phyloP scores from a whole-genome alignment of 345 rosid species.

The Syzygium jambos region DNA sequence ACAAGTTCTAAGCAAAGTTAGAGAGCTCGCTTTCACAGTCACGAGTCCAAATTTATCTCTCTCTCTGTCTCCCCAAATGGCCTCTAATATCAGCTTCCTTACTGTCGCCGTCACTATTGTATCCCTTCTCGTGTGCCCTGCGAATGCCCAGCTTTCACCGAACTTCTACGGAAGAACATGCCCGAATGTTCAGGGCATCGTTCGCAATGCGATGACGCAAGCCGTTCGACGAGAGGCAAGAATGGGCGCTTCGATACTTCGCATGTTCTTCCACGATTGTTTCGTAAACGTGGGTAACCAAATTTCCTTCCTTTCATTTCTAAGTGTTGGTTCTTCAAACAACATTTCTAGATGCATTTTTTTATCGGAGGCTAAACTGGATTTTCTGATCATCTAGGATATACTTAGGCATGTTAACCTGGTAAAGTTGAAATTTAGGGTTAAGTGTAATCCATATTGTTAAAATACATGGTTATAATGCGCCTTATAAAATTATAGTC shows the following conservation, averaged over 20 bases:
- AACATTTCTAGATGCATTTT: no score
- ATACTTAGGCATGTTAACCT: no score
- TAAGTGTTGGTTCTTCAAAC: no score
- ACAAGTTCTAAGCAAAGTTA: background rate
- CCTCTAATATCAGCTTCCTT: background rate
- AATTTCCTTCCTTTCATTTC: no score
- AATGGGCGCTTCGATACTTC: constrained; percentile 32
- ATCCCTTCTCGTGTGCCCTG: background rate
- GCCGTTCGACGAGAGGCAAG: constrained; percentile 21
- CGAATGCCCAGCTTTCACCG: constrained; percentile 25
- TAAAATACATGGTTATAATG: no score
- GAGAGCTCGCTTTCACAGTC: background rate
- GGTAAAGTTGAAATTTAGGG: no score
- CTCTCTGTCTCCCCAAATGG: background rate
- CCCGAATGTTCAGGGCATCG: constrained; percentile 18
- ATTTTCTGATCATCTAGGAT: no score
- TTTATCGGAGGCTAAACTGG: no score
- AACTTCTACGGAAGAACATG: constrained; percentile 24
- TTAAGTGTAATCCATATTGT: no score
- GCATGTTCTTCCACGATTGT: constrained; percentile 47
- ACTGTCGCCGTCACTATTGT: background rate
- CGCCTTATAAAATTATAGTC: no score
- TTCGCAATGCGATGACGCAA: constrained; percentile 12
- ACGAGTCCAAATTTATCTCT: background rate
- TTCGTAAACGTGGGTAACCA: constrained; percentile 22